phyloP scores from a whole-genome alignment of 345 rosid species.

The Rubroshorea leprosula region DNA sequence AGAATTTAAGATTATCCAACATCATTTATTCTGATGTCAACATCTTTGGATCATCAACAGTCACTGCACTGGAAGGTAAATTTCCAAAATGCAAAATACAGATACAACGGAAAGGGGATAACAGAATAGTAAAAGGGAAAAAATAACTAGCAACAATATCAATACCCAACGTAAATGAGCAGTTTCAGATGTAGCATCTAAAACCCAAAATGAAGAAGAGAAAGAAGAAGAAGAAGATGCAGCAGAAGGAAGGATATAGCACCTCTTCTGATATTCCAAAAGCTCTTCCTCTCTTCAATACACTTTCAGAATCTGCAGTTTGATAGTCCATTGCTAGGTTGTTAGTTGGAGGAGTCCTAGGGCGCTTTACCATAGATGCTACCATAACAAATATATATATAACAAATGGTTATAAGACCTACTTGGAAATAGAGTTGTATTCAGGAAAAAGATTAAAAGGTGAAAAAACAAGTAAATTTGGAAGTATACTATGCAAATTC shows the following conservation, averaged over 20 bases:
- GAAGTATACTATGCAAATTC: background rate
- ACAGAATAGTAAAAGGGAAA: too few relatives aligned
- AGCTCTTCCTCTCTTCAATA: slow-evolving; percentile 26
- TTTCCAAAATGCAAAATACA: background rate
- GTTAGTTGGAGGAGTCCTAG: slow-evolving; percentile 22
- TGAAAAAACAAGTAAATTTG: background rate
- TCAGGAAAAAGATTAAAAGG: background rate
- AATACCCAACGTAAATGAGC: background rate
- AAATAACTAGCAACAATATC: too few relatives aligned
- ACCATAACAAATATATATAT: slow-evolving; percentile 6
- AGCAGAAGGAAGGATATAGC: background rate
- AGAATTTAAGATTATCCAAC: too few relatives aligned
- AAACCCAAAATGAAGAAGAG: background rate
- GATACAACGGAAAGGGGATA: background rate
- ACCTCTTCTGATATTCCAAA: slow-evolving; percentile 34
- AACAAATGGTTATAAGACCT: slow-evolving; percentile 1
- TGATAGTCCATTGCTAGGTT: slow-evolving; percentile 27
- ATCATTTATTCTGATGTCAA: too few relatives aligned
- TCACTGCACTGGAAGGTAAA: too few relatives aligned
- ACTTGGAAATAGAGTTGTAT: background rate
- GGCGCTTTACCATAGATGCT: slow-evolving; percentile 18
- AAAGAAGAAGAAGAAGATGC: background rate
- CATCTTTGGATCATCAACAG: too few relatives aligned
- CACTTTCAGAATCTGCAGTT: slow-evolving; percentile 24
- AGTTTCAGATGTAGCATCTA: background rate